Conservation (phyloP, 2,329 filamentous ascomycete genomes). For the Talaromyces sp. region DNA sequence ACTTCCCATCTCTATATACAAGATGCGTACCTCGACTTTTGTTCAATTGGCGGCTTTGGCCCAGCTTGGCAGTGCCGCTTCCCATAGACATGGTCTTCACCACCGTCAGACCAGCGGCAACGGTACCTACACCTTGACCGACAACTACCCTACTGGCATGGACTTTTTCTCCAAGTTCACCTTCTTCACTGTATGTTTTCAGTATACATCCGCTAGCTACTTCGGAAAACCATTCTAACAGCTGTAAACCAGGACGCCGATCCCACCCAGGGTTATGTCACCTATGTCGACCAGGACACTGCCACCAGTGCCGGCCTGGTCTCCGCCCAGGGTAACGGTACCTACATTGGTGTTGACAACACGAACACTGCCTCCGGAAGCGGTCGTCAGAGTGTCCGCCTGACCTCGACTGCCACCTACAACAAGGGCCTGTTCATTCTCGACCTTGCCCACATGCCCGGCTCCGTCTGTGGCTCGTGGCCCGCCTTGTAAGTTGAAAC, state of each 20-base stretch:
- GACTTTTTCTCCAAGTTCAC: slow-evolving; percentile 50
- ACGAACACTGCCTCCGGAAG: slow-evolving; percentile 49
- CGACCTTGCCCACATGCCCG: slow-evolving; percentile 69
- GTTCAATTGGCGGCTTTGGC: slow-evolving; percentile 25
- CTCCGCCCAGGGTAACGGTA: slow-evolving; percentile 47
- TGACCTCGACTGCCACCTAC: slow-evolving; percentile 61
- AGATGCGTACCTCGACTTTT: slow-evolving; percentile 25
- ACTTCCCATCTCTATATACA: slow-evolving; percentile 4
- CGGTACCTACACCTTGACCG: slow-evolving; percentile 35
- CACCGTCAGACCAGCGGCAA: slow-evolving; percentile 12
- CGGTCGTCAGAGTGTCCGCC: slow-evolving; percentile 65
- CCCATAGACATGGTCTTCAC: slow-evolving; percentile 6
- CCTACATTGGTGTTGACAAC: slow-evolving; percentile 65
- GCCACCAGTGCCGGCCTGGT: slow-evolving; percentile 57
- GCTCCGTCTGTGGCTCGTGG: slow-evolving; percentile 65
- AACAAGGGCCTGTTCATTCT: slow-evolving; percentile 64
- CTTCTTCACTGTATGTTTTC: slow-evolving; percentile 43
- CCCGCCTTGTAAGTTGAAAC: slow-evolving; percentile 53
- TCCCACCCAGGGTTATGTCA: slow-evolving; percentile 70
- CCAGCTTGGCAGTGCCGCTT: slow-evolving; percentile 22
- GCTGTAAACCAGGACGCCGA: slow-evolving; percentile 43
- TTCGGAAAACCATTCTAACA: background rate
- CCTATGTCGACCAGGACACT: slow-evolving; percentile 57
- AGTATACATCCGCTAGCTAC: background rate
- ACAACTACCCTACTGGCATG: slow-evolving; percentile 41